phyloP scores from a whole-genome alignment of 2,329 filamentous ascomycete genomes.

The Seiridium unicorne region DNA sequence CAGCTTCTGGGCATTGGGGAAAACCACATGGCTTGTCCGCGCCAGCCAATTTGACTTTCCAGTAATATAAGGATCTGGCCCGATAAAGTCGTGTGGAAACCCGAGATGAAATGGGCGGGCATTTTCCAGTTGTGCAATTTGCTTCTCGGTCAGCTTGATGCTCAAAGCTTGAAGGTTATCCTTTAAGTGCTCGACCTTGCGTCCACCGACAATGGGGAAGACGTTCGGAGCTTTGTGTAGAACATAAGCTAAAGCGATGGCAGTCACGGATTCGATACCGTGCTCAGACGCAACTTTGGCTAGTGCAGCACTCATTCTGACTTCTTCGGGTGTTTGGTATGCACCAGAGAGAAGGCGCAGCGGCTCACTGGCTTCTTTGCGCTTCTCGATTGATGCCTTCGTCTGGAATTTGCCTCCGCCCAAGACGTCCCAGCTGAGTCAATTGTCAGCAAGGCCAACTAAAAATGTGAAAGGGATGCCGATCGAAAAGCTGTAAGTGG shows the following conservation, averaged over 20 bases:
- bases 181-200: conserved; percentile 45
- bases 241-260: conserved; percentile 5
- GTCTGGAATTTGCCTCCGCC: conserved; percentile 47
- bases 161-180: conserved; percentile 51
- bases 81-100: conserved; percentile 40
- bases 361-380: conserved; percentile 1
- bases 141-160: conserved; percentile 42
- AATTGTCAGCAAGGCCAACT: too few relatives aligned
- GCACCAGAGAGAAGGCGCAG: neutral
- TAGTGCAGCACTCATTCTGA: conserved; percentile 1
- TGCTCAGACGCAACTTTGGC: conserved; percentile 8
- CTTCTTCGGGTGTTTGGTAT: neutral
- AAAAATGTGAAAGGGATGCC: too few relatives aligned
- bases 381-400: conserved; percentile 14
- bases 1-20: neutral
- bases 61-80: conserved; percentile 3
- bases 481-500: too few relatives aligned
- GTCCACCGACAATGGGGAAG: conserved; percentile 45
- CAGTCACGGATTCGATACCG: neutral
- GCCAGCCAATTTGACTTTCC: conserved; percentile 5
- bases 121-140: conserved; percentile 49
- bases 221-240: conserved; percentile 38
- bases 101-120: conserved; percentile 49
- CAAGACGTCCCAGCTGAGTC: conserved; percentile 48
- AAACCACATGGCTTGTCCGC: conserved; percentile 1